Conservation (phyloP, 768 basidiomycete species). For the Pholiota molesta region DNA sequence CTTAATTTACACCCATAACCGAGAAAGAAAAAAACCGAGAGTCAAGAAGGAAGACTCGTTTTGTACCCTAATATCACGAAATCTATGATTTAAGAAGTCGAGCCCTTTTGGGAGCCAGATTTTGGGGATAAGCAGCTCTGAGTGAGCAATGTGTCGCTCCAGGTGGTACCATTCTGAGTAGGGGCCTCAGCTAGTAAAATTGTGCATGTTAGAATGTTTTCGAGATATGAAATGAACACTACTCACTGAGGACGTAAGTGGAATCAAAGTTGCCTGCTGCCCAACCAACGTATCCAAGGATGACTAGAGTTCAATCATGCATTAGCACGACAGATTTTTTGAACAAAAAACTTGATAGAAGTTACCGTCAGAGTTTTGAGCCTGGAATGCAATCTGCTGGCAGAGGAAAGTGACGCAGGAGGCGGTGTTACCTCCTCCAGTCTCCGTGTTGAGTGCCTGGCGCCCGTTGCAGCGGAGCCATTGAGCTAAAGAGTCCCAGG, state of each 20-base stretch:
- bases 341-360: background rate
- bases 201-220: background rate
- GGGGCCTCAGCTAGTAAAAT: conserved; percentile 23
- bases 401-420: conserved; percentile 49
- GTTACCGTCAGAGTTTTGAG: conserved; percentile 47
- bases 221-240: no score
- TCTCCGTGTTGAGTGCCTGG: conserved; percentile 63
- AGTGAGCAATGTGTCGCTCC: conserved; percentile 43
- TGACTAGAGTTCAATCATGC: conserved; percentile 30
- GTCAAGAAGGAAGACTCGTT: background rate
- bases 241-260: conserved; percentile 34
- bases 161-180: conserved; percentile 28
- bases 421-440: conserved; percentile 56
- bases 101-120: conserved; percentile 26
- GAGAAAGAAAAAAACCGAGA: background rate
- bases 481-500: conserved; percentile 47
- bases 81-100: conserved; percentile 10
- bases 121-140: conserved; percentile 32
- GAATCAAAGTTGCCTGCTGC: conserved; percentile 57
- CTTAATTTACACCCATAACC: background rate
- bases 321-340: background rate
- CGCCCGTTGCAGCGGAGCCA: conserved; percentile 54
- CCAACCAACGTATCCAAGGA: conserved; percentile 62
- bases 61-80: background rate
- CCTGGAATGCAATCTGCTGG: conserved; percentile 48